Evolutionary conservation across 164 flowering plant species (phyloP), one percentile per base, ranked within the genome.

Genomic region (Hamamelis virginiana): DNA sequence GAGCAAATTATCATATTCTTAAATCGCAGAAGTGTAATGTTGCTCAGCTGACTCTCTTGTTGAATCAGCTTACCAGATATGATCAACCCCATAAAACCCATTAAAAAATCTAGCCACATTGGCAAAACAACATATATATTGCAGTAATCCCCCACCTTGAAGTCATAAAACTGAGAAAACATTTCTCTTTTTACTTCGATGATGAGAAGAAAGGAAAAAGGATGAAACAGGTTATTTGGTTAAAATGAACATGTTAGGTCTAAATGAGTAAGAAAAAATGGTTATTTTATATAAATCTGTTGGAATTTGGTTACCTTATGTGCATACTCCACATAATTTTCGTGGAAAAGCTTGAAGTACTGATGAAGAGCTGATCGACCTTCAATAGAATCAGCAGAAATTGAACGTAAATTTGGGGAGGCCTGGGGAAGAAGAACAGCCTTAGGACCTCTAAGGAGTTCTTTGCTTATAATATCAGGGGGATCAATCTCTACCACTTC

Each of bases 261-360:
- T 27, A 25, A 25, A 27, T 25, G 41, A 58, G 16, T 25, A 18
- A 33, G 16, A 21, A 45, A 45, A 11, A 63, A 28, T 38, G 45
- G 19, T 38, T 13, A 21, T 28, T 65, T 22, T 16, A 52, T 9
- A 43, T 25, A 46, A 22, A 22, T 65, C 21, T 14, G 22, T 13
- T 19, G 11, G 18, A 11, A 8, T 19, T 26, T 64, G 63, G 55
- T 70, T 80, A 94, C 98, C 98, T 89, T 92, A 72, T 95, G 98
- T 33, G 97, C 97, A 81, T 95, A 95, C 67, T 95, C 97, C 74
- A 95, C 93, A 69, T 95, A 95, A 80, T 84, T 89, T 76, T 95
- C 98, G 75, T 86, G 96, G 68, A 95, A 92, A 67, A 91, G 84
- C 77, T 89, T 92, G 80, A 79, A 86, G 76, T 90, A 95, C 64